Percentiles rank a stretch among this genome's conserved stretches.
Conservation (phyloP, 371 early-diverging fungal genomes). For the Mucor mucedo region DNA sequence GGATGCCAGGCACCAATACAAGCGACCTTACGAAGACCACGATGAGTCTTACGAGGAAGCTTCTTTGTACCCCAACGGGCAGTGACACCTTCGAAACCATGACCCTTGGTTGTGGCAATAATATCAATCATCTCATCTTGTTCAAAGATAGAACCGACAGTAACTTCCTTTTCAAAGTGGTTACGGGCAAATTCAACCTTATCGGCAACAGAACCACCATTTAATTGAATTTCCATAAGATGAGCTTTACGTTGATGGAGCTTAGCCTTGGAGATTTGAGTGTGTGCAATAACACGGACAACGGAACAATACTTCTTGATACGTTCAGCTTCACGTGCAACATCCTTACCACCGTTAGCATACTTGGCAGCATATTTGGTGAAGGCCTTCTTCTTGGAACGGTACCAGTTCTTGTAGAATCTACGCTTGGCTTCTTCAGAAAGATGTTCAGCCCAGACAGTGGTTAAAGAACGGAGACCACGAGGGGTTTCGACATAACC, state of each 20-base stretch:
- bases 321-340: constrained; percentile 93
- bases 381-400: constrained; percentile 99
- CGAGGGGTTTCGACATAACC: constrained; percentile 99
- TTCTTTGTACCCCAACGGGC: constrained; percentile 99
- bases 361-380: constrained; percentile 98
- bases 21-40: constrained; percentile 99
- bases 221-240: constrained; percentile 99
- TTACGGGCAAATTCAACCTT: constrained; percentile 98
- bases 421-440: constrained; percentile 97
- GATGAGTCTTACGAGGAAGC: constrained; percentile 99
- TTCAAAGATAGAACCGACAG: constrained; percentile 90
- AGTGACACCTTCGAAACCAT: constrained; percentile 99
- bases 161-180: constrained; percentile 98
- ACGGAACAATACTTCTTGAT: constrained; percentile 99
- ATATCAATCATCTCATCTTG: constrained; percentile 99
- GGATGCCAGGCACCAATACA: constrained; percentile 99
- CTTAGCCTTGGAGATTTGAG: constrained; percentile 95
- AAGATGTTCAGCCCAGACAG: constrained; percentile 99
- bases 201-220: constrained; percentile 97
- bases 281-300: constrained; percentile 99
- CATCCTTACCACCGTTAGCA: constrained; percentile 88
- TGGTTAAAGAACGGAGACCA: constrained; percentile 97
- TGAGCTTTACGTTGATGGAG: constrained; percentile 99
- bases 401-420: constrained; percentile 99
- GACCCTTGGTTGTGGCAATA: constrained; percentile 99